Percentiles rank a stretch among this genome's conserved stretches.
phyloP scores from a whole-genome alignment of 257 asterid species.

The Buddleja alternifolia region DNA sequence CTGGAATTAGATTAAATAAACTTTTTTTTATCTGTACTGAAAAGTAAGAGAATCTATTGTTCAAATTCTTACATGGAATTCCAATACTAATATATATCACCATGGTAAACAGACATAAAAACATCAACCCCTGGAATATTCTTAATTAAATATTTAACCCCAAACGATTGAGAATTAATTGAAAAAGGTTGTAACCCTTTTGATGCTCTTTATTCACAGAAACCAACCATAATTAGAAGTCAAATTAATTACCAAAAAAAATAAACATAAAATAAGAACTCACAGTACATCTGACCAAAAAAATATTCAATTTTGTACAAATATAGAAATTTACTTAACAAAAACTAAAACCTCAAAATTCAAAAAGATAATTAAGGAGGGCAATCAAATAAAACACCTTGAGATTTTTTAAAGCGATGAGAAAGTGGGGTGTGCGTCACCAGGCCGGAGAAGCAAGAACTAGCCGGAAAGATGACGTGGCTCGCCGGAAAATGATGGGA shows the following conservation, averaged over 20 bases:
- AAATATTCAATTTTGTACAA: too few species aligned
- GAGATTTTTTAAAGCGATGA: slow-evolving; percentile 16
- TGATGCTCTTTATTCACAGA: slow-evolving; percentile 12
- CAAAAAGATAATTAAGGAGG: background rate
- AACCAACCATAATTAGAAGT: slow-evolving; percentile 1
- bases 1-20: slow-evolving; percentile 37
- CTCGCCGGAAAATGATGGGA: slow-evolving; percentile 43
- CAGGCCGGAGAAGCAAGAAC: slow-evolving; percentile 31
- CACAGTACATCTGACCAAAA: too few species aligned
- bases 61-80: slow-evolving; percentile 52
- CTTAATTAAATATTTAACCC: slow-evolving; percentile 23
- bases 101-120: slow-evolving; percentile 25
- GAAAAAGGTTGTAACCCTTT: slow-evolving; percentile 21
- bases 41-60: slow-evolving; percentile 48
- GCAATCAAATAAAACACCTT: slow-evolving; percentile 31
- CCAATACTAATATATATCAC: slow-evolving; percentile 38
- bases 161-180: slow-evolving; percentile 21
- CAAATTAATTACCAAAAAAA: background rate
- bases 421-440: slow-evolving; percentile 13
- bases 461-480: slow-evolving; percentile 39
- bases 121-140: slow-evolving; percentile 29
- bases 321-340: too few species aligned
- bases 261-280: slow-evolving; percentile 15
- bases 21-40: slow-evolving; percentile 30
- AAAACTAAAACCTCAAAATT: too few species aligned